A percentile compares a stretch with the other conserved stretches of the same genome.
Evolutionary conservation across 2,329 filamentous ascomycete genomes (phyloP).

Genomic region (Arachnomyces sp.): DNA sequence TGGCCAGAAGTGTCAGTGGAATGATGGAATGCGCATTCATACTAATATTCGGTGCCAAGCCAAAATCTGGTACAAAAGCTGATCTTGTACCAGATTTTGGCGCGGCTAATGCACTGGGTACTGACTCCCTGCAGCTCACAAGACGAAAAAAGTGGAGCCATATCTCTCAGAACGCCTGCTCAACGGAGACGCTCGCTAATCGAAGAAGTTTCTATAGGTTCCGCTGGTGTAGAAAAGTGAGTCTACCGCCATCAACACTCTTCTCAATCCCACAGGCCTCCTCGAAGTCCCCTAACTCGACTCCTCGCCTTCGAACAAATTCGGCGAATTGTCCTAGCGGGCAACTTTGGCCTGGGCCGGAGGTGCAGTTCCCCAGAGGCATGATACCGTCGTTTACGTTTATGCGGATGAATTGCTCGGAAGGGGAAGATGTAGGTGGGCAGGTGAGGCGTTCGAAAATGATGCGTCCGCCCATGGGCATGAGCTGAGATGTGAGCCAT

Average conservation of each 20-base stretch:
- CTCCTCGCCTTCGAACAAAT: slow-evolving; percentile 32
- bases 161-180: no score
- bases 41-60: no score
- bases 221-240: slow-evolving; percentile 44
- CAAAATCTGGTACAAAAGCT: no score
- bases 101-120: no score
- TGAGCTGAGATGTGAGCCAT: slow-evolving; percentile 49
- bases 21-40: no score
- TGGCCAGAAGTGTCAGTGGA: no score
- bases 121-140: no score
- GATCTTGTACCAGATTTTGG: no score
- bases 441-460: slow-evolving; percentile 48
- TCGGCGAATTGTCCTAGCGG: slow-evolving; percentile 36
- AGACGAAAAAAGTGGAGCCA: no score
- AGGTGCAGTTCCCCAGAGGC: slow-evolving; percentile 38
- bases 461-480: slow-evolving; percentile 50
- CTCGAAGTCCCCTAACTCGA: slow-evolving; percentile 40
- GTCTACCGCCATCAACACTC: slow-evolving; percentile 29
- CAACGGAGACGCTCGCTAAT: no score
- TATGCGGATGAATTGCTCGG: slow-evolving; percentile 39
- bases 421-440: slow-evolving; percentile 10
- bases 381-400: slow-evolving; percentile 52
- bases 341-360: slow-evolving; percentile 42
- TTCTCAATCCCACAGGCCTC: slow-evolving; percentile 40
- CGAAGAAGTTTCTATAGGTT: no score